Evolutionary conservation across 179 eudicot species (phyloP).

Genomic region (Beta macrorhiza): DNA sequence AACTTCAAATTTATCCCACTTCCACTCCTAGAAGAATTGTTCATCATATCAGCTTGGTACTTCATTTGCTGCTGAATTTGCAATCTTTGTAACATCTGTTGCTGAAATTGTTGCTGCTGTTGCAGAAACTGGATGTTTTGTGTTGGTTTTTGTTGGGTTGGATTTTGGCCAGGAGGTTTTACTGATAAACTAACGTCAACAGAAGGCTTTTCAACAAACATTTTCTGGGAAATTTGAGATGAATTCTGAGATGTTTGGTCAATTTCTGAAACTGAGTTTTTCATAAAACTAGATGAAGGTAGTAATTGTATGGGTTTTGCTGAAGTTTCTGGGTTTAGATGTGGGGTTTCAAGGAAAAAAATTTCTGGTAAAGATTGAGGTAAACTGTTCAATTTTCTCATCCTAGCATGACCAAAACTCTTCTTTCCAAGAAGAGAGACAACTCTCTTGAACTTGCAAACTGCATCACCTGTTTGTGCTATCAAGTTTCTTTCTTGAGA

Average conservation of each 20-base stretch:
- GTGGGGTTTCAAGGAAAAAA: slow-evolving; percentile 49
- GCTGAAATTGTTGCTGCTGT: slow-evolving; percentile 42
- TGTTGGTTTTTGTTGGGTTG: slow-evolving; percentile 24
- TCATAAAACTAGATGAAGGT: slow-evolving; percentile 28
- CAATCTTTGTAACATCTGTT: slow-evolving; percentile 49
- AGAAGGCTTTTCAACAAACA: slow-evolving; percentile 25
- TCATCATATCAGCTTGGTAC: slow-evolving; percentile 59
- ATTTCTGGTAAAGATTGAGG: slow-evolving; percentile 46
- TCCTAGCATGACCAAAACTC: slow-evolving; percentile 65
- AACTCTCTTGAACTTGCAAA: slow-evolving; percentile 68
- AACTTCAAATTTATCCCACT: slow-evolving; percentile 51
- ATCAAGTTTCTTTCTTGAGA: slow-evolving; percentile 40
- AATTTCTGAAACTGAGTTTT: slow-evolving; percentile 37
- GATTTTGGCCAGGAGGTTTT: slow-evolving; percentile 28
- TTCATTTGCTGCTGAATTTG: slow-evolving; percentile 52
- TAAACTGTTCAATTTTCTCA: slow-evolving; percentile 45
- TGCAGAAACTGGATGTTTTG: slow-evolving; percentile 31
- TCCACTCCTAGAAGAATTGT: slow-evolving; percentile 27
- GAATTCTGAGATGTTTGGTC: slow-evolving; percentile 39
- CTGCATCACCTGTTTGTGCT: slow-evolving; percentile 61
- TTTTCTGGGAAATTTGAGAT: slow-evolving; percentile 34
- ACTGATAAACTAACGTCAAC: slow-evolving; percentile 33
- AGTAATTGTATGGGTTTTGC: slow-evolving; percentile 40
- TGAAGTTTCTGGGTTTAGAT: slow-evolving; percentile 34
- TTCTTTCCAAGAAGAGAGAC: slow-evolving; percentile 51